Evolutionary conservation across 495 filamentous ascomycete species (phyloP).

Genomic region (Chlorociboria aeruginascens): DNA sequence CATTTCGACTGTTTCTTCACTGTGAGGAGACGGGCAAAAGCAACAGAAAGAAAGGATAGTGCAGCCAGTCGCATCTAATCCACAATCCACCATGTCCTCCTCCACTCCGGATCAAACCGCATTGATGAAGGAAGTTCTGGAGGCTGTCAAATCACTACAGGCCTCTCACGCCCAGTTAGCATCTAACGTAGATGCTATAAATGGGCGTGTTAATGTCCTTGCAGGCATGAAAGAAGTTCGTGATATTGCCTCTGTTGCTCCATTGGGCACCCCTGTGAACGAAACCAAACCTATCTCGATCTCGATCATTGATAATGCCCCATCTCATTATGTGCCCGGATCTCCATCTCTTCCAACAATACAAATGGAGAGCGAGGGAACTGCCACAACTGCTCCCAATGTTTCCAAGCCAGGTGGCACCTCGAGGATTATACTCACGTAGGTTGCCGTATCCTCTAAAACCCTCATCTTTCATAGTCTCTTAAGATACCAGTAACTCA

Average conservation of each 20-base stretch:
- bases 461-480: not conserved
- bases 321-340: slow-evolving; percentile 8
- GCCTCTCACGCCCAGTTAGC: slow-evolving; percentile 41
- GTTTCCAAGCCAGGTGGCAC: slow-evolving; percentile 7
- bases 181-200: slow-evolving; percentile 50
- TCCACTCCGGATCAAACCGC: slow-evolving; percentile 12
- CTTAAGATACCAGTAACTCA: slow-evolving; percentile 2
- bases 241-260: slow-evolving; percentile 25
- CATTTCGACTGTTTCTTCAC: not conserved
- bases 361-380: slow-evolving; percentile 12
- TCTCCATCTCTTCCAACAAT: slow-evolving; percentile 18
- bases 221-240: slow-evolving; percentile 41
- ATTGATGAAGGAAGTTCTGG: slow-evolving; percentile 22
- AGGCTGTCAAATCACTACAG: slow-evolving; percentile 18
- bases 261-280: not conserved
- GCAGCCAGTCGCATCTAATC: not conserved
- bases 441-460: slow-evolving; percentile 5
- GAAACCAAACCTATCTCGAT: not conserved
- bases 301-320: not conserved
- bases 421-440: slow-evolving; percentile 55
- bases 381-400: slow-evolving; percentile 5
- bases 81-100: slow-evolving; percentile 13
- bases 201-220: slow-evolving; percentile 51
- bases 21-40: no score
- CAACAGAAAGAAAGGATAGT: no score